A percentile compares a stretch with the other conserved stretches of the same genome.
These are phyloP conservation scores for Leccinum imitatum DNA, from an alignment of 768 basidiomycete genomes.

Conservation along the genomic window DNA sequence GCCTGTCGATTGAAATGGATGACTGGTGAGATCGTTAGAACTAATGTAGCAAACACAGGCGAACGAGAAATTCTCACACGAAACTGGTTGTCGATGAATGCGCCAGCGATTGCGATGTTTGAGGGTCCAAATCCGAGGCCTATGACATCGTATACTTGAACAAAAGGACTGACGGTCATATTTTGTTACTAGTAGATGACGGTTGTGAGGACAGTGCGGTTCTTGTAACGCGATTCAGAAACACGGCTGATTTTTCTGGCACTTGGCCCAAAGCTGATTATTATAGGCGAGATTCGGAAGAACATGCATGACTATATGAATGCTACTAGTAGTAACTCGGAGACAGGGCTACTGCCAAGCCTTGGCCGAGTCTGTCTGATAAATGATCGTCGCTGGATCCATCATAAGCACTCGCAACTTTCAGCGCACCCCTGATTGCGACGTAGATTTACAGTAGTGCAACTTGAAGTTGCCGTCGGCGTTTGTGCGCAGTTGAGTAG, in stretches of 20 bases:
- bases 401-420: neutral
- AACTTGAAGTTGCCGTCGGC: neutral
- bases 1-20: conserved; percentile 26
- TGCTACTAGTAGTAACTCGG: neutral
- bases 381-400: neutral
- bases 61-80: conserved; percentile 10
- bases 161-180: conserved; percentile 5
- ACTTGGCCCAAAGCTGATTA: neutral
- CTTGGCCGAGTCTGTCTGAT: neutral
- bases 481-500: neutral
- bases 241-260: neutral
- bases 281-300: neutral
- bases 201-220: neutral
- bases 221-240: neutral
- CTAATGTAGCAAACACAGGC: neutral
- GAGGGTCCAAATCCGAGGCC: conserved; percentile 55
- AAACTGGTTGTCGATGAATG: conserved; percentile 42
- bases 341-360: neutral
- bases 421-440: neutral
- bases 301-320: neutral
- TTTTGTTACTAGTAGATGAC: neutral
- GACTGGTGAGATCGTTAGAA: conserved; percentile 9
- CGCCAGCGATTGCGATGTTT: conserved; percentile 50
- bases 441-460: neutral
- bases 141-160: conserved; percentile 41